Evolutionary conservation across 176 grass and related monocot species (phyloP).

Genomic region (bread wheat (Triticum aestivum)): IWGSC_CS_RefSeq_v2.1 NC_057812.1:182159254-182159753

Average conservation of each 20-base stretch:
- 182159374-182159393: constrained; percentile 8
- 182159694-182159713: not conserved
- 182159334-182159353: constrained; percentile 13
- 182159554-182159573: constrained; percentile 34
- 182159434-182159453: no score
- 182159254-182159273: constrained; percentile 12
- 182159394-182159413: constrained; percentile 35
- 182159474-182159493: not conserved
- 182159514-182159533: constrained; percentile 21
- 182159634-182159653: constrained; percentile 62
- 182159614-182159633: constrained; percentile 54
- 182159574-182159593: constrained; percentile 24
- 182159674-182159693: not conserved
- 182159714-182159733: not conserved
- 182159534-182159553: constrained; percentile 29
- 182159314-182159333: constrained; percentile 11
- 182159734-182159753: constrained; percentile 26
- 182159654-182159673: constrained; percentile 57
- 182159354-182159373: constrained; percentile 35
- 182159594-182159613: constrained; percentile 56
- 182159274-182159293: not conserved
- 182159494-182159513: constrained; percentile 14
- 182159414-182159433: constrained; percentile 21
- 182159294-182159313: constrained; percentile 1
- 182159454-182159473: constrained; percentile 10